Evolutionary conservation across 2,329 filamentous ascomycete species (phyloP), one percentile per base, ranked within the genome.

Genomic region (Beauveria sp.): DNA sequence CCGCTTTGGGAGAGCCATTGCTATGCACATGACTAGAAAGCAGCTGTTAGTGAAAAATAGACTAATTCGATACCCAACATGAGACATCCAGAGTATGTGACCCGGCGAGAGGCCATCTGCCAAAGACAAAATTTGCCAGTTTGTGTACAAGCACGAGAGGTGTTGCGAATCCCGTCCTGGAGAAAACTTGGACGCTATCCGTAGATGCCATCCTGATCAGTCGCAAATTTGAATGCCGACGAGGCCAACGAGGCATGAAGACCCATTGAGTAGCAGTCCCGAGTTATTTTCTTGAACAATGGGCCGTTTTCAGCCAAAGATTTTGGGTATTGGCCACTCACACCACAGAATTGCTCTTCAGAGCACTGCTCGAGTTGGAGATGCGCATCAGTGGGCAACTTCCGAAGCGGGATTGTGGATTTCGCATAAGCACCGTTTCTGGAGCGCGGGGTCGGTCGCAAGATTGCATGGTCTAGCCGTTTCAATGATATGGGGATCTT

Each of bases 281-380:
- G 58, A 24, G 4, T 60, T 24, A 51, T 60, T 60, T 48, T 60
- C 58, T 60, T 55, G 8, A 22, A 30, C 6, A 5, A 56, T 59
- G 55, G 47, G 28, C 2, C 44, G 20, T 43, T 3, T 22, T n/a
- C 20, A 41, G 22, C 22, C 12, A n/a, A 41, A 28, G 5, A 8
- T 2, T 24, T 18, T 26, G 37, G 37, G n/a, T 52, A 9, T 37
- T 18, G 40, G 16, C 47, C 47, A 59, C 26, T 26, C 56, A 52
- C 40, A 44, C 37, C 8, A 12, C 41, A 26, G 9, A 9, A 48
- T 16, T 40, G 26, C 22, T 12, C 8, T 22, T 58, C 18, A 44
- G 44, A 26, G 55, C 2, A 34, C 4, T 48, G 24, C n/a, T 56
- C 30, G 20, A n/a, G 5, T 18, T 22, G 30, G 37, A 41, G 14